These are phyloP conservation scores for Astrothelium subdiscretum DNA, from an alignment of 495 filamentous ascomycete genomes.

Conservation along the genomic window DNA sequence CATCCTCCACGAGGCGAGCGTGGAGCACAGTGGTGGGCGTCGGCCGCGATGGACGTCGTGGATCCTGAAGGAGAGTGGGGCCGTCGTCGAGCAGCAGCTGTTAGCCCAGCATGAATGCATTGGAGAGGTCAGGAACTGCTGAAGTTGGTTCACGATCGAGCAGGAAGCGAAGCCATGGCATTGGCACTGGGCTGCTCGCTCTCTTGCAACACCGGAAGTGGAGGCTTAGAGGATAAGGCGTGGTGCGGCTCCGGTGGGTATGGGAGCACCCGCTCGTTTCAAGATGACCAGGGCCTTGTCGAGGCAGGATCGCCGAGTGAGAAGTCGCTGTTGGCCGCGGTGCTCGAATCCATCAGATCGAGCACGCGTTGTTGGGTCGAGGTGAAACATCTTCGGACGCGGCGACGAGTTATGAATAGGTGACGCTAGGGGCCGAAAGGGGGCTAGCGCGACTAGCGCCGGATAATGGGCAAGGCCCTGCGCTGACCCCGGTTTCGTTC, in stretches of 20 bases:
- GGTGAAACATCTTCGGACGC: neutral
- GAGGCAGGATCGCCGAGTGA: neutral
- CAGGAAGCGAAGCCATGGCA: neutral
- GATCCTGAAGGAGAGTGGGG: neutral
- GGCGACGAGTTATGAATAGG: neutral
- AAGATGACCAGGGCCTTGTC: neutral
- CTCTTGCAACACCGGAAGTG: neutral
- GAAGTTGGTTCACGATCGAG: neutral
- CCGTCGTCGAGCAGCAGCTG: no score
- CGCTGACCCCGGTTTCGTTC: neutral
- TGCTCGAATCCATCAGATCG: neutral
- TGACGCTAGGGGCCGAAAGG: neutral
- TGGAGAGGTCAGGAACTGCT: neutral
- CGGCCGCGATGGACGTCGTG: neutral
- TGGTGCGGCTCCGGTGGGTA: neutral
- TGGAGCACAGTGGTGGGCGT: neutral
- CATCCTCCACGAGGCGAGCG: neutral
- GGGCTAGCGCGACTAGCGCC: neutral
- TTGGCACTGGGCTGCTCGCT: neutral
- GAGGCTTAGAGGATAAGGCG: neutral
- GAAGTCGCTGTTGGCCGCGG: neutral
- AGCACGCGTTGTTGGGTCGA: neutral
- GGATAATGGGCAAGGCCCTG: neutral
- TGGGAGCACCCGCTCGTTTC: neutral
- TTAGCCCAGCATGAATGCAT: neutral